Evolutionary conservation across 345 rosid genomes (phyloP).

Genomic region (Punica granatum): DNA sequence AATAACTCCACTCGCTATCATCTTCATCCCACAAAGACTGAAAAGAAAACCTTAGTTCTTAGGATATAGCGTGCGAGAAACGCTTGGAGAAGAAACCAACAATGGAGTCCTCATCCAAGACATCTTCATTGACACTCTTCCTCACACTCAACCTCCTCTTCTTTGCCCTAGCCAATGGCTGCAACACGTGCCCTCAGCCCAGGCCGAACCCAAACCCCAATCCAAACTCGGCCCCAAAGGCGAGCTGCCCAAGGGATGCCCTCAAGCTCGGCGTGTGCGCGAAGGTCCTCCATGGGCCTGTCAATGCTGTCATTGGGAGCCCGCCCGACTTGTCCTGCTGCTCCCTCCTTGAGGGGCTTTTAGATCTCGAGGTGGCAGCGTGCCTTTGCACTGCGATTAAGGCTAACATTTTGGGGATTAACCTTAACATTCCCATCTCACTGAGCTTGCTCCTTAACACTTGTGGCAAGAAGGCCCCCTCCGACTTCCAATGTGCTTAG

Average conservation of each 20-base stretch:
- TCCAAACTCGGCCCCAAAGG: constrained; percentile 3
- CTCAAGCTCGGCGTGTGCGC: constrained; percentile 47
- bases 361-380: constrained; percentile 50
- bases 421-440: constrained; percentile 46
- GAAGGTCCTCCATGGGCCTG: constrained; percentile 23
- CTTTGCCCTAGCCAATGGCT: constrained; percentile 53
- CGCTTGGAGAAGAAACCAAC: background rate
- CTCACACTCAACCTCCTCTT: constrained; percentile 54
- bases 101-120: constrained; percentile 11
- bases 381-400: constrained; percentile 61
- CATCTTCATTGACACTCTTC: constrained; percentile 32
- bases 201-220: constrained; percentile 11
- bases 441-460: constrained; percentile 46
- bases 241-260: constrained; percentile 27
- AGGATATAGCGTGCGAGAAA: no score
- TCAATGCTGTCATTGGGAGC: constrained; percentile 25
- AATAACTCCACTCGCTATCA: no score
- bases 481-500: constrained; percentile 36
- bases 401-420: constrained; percentile 43
- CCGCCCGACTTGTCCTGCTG: constrained; percentile 41
- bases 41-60: no score
- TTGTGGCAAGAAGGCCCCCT: constrained; percentile 42
- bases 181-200: constrained; percentile 37
- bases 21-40: no score
- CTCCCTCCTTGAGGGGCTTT: constrained; percentile 39